These are phyloP conservation scores for Diplocarpon rosae DNA, from an alignment of 2,329 filamentous ascomycete genomes.

Conservation along the genomic window DNA sequence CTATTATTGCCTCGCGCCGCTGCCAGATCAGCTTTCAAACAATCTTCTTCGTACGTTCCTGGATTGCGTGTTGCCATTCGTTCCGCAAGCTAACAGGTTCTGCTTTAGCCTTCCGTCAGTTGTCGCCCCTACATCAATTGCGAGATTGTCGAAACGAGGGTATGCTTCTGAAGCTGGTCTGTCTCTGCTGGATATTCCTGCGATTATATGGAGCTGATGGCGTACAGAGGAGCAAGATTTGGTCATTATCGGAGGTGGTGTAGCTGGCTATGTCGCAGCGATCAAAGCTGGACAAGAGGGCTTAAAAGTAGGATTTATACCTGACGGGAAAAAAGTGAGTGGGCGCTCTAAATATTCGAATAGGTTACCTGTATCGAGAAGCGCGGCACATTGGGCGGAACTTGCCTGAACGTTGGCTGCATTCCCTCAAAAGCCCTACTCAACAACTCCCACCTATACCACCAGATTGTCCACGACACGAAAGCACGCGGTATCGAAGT, in stretches of 20 bases:
- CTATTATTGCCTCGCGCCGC: conserved; percentile 49
- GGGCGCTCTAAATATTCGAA: conserved; percentile 9
- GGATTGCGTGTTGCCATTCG: conserved; percentile 10
- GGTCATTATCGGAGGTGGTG: conserved; percentile 94
- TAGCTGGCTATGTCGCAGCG: conserved; percentile 95
- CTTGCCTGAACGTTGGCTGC: conserved; percentile 97
- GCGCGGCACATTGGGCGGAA: conserved; percentile 87
- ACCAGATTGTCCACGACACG: conserved; percentile 92
- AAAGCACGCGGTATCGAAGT: conserved; percentile 97
- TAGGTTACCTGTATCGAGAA: conserved; percentile 98
- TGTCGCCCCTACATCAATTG: conserved; percentile 34
- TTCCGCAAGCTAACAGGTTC: conserved; percentile 18
- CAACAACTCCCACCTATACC: conserved; percentile 98
- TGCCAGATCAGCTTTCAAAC: conserved; percentile 44
- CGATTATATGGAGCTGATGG: conserved; percentile 38
- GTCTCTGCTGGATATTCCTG: conserved; percentile 32
- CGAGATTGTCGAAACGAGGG: conserved; percentile 46
- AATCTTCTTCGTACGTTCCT: conserved; percentile 38
- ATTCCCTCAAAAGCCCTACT: conserved; percentile 98
- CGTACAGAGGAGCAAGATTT: conserved; percentile 85
- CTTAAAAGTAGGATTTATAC: conserved; percentile 58
- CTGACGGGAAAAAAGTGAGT: background rate
- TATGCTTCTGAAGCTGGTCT: conserved; percentile 40
- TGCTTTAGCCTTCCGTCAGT: conserved; percentile 38
- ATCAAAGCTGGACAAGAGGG: conserved; percentile 98